A percentile compares a stretch with the other conserved stretches of the same genome.
These are phyloP conservation scores for Colletotrichum sp. DNA, from an alignment of 2,329 filamentous ascomycete species.

Conservation along the genomic window DNA sequence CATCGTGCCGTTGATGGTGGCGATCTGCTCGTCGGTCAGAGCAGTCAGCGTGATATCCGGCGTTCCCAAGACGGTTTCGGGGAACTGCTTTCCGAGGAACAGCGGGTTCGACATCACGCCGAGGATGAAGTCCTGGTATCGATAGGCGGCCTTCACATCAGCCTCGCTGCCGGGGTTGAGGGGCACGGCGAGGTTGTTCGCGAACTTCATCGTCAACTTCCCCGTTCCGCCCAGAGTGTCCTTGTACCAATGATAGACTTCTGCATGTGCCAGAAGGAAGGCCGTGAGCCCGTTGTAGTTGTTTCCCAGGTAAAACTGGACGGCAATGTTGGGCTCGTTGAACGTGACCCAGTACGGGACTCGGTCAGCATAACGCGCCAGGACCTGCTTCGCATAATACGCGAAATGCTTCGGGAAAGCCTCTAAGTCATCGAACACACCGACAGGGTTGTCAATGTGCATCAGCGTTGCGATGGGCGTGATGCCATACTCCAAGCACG, in stretches of 20 bases:
- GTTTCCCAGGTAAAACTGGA: slow-evolving; percentile 35
- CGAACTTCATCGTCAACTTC: slow-evolving; percentile 54
- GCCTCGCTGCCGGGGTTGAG: slow-evolving; percentile 34
- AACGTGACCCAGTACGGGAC: slow-evolving; percentile 59
- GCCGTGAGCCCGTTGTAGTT: slow-evolving; percentile 34
- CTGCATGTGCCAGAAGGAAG: slow-evolving; percentile 53
- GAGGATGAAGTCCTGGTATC: slow-evolving; percentile 52
- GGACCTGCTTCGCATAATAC: slow-evolving; percentile 57
- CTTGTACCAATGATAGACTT: slow-evolving; percentile 55
- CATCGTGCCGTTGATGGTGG: slow-evolving; percentile 51
- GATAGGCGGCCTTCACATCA: slow-evolving; percentile 49
- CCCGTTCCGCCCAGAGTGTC: slow-evolving; percentile 53
- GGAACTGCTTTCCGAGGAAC: slow-evolving; percentile 56
- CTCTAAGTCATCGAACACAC: slow-evolving; percentile 36
- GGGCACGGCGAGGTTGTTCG: slow-evolving; percentile 54
- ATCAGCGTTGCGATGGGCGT: slow-evolving; percentile 51
- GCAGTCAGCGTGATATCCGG: slow-evolving; percentile 50
- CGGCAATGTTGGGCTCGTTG: slow-evolving; percentile 54
- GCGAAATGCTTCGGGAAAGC: slow-evolving; percentile 52
- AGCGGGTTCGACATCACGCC: slow-evolving; percentile 58
- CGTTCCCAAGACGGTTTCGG: slow-evolving; percentile 44
- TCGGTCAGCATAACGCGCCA: slow-evolving; percentile 55
- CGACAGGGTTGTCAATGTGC: slow-evolving; percentile 45
- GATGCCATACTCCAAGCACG: slow-evolving; percentile 53
- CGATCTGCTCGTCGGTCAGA: slow-evolving; percentile 50